Evolutionary conservation across 2,329 filamentous ascomycete species (phyloP).

Genomic region (Aspergillus sp.): DNA sequence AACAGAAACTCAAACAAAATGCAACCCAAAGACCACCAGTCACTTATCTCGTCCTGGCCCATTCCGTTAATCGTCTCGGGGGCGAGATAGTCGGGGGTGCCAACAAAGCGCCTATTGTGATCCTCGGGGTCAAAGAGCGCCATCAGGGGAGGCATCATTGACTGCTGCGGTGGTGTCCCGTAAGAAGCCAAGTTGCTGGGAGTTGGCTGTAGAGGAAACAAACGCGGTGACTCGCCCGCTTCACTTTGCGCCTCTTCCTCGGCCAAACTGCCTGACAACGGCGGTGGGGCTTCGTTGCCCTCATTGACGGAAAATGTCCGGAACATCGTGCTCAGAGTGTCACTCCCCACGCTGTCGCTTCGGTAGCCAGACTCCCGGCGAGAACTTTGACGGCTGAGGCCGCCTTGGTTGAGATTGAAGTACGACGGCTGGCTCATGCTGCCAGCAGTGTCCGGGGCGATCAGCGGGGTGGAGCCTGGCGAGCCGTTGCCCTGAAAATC

Average conservation of each 20-base stretch:
- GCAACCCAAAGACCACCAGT: conserved; percentile 99
- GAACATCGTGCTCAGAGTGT: conserved; percentile 74
- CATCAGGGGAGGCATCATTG: conserved; percentile 85
- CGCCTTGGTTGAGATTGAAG: conserved; percentile 58
- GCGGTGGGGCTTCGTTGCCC: conserved; percentile 35
- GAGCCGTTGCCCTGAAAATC: conserved; percentile 76
- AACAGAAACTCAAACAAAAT: conserved; percentile 96
- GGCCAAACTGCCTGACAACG: conserved; percentile 42
- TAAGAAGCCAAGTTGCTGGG: conserved; percentile 40
- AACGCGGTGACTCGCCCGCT: conserved; percentile 66
- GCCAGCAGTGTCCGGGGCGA: conserved; percentile 64
- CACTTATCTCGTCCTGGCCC: conserved; percentile 93
- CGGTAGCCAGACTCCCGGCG: conserved; percentile 68
- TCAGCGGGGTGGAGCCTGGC: conserved; percentile 73
- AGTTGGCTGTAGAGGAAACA: conserved; percentile 55
- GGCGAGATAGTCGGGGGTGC: conserved; percentile 92
- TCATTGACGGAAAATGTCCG: conserved; percentile 68
- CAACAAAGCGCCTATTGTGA: conserved; percentile 84
- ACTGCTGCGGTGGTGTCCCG: conserved; percentile 45
- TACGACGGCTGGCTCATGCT: conserved; percentile 81
- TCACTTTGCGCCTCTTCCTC: conserved; percentile 68
- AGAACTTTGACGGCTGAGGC: conserved; percentile 51
- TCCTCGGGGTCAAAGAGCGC: conserved; percentile 93
- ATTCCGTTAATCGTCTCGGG: conserved; percentile 94
- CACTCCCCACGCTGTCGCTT: conserved; percentile 88